Conservation (phyloP, 176 grass and related monocot genomes). For the Tillandsia leiboldiana region DNA sequence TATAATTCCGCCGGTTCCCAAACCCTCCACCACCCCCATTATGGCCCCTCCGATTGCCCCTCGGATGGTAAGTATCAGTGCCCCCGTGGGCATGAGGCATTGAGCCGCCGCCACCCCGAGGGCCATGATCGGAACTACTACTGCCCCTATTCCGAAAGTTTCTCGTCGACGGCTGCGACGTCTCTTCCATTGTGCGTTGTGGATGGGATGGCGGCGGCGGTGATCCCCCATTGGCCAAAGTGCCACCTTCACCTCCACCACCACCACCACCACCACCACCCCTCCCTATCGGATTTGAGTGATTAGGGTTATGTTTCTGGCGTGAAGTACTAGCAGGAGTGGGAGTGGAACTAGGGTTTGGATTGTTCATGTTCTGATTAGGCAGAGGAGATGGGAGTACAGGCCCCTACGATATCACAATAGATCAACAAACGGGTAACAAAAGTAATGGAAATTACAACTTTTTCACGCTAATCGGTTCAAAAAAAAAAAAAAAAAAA, state of each 20-base stretch:
- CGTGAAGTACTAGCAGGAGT: constrained; percentile 11
- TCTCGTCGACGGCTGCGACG: background rate
- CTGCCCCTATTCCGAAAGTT: background rate
- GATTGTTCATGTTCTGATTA: constrained; percentile 23
- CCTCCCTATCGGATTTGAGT: constrained; percentile 21
- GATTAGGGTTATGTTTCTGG: constrained; percentile 12
- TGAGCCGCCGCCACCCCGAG: background rate
- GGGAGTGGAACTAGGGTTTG: constrained; percentile 29
- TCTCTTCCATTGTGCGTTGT: no score
- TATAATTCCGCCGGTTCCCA: constrained; percentile 37
- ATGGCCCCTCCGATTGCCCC: background rate
- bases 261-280: constrained; percentile 22
- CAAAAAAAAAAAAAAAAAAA: background rate
- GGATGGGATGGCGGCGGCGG: background rate
- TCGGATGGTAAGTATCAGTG: background rate
- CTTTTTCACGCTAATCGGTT: background rate
- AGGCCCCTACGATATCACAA: constrained; percentile 29
- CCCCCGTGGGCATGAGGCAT: background rate
- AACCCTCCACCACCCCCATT: constrained; percentile 20
- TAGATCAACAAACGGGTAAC: background rate
- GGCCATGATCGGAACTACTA: background rate
- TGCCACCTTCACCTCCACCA: constrained; percentile 22
- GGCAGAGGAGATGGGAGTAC: constrained; percentile 12
- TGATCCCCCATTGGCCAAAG: background rate
- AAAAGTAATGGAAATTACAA: no score